phyloP scores from a whole-genome alignment of 2,329 filamentous ascomycete genomes.

The Penicillium sclerotigenum region DNA sequence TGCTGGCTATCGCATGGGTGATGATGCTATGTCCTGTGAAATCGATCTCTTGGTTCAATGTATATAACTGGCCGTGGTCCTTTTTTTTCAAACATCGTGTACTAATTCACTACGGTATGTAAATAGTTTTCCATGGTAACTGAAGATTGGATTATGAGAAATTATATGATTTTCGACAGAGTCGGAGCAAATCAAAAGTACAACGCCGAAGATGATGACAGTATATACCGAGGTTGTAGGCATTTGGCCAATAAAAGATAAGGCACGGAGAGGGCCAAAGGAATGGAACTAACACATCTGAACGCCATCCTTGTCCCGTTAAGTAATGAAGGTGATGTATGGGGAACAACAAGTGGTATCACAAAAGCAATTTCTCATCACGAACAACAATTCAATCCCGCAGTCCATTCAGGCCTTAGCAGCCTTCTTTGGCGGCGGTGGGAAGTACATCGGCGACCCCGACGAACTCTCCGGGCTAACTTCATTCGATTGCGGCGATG shows the following conservation, averaged over 20 bases:
- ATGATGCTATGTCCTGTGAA: constrained; percentile 2
- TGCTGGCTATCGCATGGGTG: not conserved
- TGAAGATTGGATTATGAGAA: not conserved
- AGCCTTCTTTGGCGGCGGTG: constrained; percentile 44
- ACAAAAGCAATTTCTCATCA: constrained; percentile 2
- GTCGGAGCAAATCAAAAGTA: not conserved
- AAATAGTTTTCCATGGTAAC: not conserved
- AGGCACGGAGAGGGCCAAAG: not conserved
- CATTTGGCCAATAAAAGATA: not conserved
- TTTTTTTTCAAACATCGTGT: not conserved
- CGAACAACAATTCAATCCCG: not conserved
- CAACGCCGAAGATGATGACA: constrained; percentile 3
- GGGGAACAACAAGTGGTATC: constrained; percentile 6
- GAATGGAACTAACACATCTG: not conserved
- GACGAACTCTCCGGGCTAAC: constrained; percentile 3
- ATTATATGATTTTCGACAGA: not conserved
- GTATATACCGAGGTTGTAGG: not conserved
- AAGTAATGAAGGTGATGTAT: constrained; percentile 7
- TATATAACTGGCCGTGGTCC: not conserved
- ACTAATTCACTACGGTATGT: not conserved
- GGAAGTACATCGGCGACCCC: constrained; percentile 40
- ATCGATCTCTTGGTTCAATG: not conserved
- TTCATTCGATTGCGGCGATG: constrained; percentile 22
- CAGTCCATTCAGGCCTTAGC: constrained; percentile 21
- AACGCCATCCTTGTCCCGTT: not conserved